Conservation (phyloP, 1,139 yeast species). For the Taiozyma sp. region DNA sequence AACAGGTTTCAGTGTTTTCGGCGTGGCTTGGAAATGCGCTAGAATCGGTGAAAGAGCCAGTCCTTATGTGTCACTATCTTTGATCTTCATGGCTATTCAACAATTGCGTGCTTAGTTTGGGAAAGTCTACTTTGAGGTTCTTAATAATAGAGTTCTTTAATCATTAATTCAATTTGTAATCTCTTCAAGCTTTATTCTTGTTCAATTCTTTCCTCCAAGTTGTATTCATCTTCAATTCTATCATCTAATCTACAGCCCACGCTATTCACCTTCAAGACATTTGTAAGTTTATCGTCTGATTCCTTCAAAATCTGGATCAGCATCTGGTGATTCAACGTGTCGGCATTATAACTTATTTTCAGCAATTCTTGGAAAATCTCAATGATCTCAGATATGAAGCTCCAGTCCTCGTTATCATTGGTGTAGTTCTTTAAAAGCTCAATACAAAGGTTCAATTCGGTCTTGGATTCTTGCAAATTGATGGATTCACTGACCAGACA, state of each 20-base stretch:
- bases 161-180: background rate
- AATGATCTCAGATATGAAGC: slow-evolving; percentile 13
- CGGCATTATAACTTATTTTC: slow-evolving; percentile 8
- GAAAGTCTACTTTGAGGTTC: background rate
- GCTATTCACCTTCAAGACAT: slow-evolving; percentile 11
- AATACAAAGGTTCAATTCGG: slow-evolving; percentile 18
- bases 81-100: slow-evolving; percentile 78
- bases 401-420: slow-evolving; percentile 16
- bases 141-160: background rate
- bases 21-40: slow-evolving; percentile 93
- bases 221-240: slow-evolving; percentile 18
- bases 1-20: slow-evolving; percentile 41
- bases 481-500: slow-evolving; percentile 13
- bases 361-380: slow-evolving; percentile 17
- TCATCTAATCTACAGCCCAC: slow-evolving; percentile 20
- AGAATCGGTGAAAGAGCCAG: slow-evolving; percentile 94
- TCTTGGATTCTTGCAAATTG: slow-evolving; percentile 14
- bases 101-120: slow-evolving; percentile 34
- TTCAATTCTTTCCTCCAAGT: slow-evolving; percentile 9
- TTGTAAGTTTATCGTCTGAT: slow-evolving; percentile 8
- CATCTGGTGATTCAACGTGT: slow-evolving; percentile 1
- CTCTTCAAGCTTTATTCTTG: slow-evolving; percentile 7
- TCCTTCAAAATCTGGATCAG: slow-evolving; percentile 1
- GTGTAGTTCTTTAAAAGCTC: slow-evolving; percentile 15
- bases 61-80: slow-evolving; percentile 87